These are phyloP conservation scores for Cyanodermella asteris DNA, from an alignment of 2,329 filamentous ascomycete genomes.

Conservation along the genomic window DNA sequence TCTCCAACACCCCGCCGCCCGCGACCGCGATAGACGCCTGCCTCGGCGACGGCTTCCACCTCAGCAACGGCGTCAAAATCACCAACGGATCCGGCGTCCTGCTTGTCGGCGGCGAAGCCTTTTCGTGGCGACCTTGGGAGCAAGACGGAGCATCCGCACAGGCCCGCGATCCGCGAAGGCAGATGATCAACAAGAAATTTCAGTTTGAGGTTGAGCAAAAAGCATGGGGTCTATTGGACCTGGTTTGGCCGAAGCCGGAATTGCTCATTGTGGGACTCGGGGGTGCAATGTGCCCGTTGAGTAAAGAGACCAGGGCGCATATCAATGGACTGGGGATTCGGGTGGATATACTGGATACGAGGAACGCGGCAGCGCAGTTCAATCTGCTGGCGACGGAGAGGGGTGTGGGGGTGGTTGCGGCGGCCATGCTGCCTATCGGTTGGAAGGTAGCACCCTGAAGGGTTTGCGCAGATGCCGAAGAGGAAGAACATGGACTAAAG, in stretches of 20 bases:
- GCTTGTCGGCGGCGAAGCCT: constrained; percentile 69
- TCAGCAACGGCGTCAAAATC: constrained; percentile 61
- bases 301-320: constrained; percentile 47
- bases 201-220: constrained; percentile 56
- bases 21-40: constrained; percentile 70
- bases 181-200: constrained; percentile 50
- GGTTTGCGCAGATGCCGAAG: neutral
- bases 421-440: constrained; percentile 67
- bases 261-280: constrained; percentile 78
- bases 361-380: constrained; percentile 85
- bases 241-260: constrained; percentile 80
- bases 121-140: constrained; percentile 70
- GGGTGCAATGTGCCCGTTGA: constrained; percentile 50
- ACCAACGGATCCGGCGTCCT: constrained; percentile 49
- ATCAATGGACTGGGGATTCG: constrained; percentile 63
- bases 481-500: neutral
- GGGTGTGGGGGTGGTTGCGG: constrained; percentile 65
- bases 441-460: too few relatives aligned
- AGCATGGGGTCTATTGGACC: constrained; percentile 51
- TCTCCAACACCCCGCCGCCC: constrained; percentile 52
- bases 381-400: constrained; percentile 89
- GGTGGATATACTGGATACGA: constrained; percentile 74
- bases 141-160: constrained; percentile 29
- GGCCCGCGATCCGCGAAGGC: constrained; percentile 17
- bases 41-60: constrained; percentile 59